phyloP scores from a whole-genome alignment of 1,284 basidiomycete genomes.

The Athelia sp. region DNA sequence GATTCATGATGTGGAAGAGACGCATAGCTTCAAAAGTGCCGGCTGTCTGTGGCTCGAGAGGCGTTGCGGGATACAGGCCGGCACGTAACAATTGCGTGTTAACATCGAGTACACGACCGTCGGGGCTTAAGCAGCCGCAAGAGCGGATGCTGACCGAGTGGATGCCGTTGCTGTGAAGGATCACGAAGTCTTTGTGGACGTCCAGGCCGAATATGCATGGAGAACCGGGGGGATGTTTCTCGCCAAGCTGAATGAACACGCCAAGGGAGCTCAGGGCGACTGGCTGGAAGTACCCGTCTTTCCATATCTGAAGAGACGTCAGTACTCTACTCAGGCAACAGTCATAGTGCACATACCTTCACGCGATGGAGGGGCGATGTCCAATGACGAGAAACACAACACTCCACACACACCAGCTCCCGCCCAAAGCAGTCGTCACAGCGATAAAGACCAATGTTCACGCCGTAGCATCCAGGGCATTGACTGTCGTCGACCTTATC shows the following conservation, averaged over 20 bases:
- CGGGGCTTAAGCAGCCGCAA: constrained; percentile 21
- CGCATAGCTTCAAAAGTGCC: constrained; percentile 19
- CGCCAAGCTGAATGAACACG: constrained; percentile 19
- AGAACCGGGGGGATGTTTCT: background rate
- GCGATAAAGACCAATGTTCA: background rate
- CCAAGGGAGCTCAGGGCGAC: constrained; percentile 13
- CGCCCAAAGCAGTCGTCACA: background rate
- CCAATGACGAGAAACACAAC: background rate
- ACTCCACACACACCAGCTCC: background rate
- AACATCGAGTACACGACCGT: background rate
- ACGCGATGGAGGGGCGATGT: background rate
- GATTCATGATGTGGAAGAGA: constrained; percentile 16
- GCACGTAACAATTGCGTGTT: constrained; percentile 20
- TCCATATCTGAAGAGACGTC: background rate
- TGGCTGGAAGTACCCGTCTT: constrained; percentile 4
- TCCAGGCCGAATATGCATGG: constrained; percentile 8
- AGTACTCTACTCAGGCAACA: background rate
- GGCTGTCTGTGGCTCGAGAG: constrained; percentile 17
- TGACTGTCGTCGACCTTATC: background rate
- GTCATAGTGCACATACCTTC: background rate
- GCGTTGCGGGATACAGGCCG: constrained; percentile 19
- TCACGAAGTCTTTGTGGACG: constrained; percentile 16
- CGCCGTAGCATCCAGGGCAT: background rate
- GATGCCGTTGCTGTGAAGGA: constrained; percentile 26
- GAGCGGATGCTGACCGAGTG: constrained; percentile 24